Evolutionary conservation across 2,329 filamentous ascomycete genomes (phyloP), one percentile per base, ranked within the genome.

Genomic region (Aciculosporium take): DNA sequence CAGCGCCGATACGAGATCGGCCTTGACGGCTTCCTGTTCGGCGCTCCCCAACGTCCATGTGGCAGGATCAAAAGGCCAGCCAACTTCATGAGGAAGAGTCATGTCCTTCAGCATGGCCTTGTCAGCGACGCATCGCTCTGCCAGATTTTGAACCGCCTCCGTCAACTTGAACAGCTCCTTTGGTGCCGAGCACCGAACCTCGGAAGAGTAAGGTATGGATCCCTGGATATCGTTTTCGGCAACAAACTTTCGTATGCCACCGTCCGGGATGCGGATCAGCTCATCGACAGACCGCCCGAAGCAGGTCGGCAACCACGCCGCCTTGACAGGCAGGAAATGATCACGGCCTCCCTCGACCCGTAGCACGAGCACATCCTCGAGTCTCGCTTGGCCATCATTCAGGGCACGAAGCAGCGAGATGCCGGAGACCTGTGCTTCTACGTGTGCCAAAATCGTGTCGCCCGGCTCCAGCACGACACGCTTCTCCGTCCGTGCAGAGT

Each of bases 311-410:
- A 81, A 65, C 89, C 91, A 98, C 1, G 63, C 66, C 0, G 75
- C 91, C 20, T 74, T 78, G 0, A 94, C 68, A 0, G 87, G 81
- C 30, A 98, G 76, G 56, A 98, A 98, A 55, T 96, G 84, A 52
- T 98, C 91, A 37, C 87, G 74, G 1, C 93, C 93, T 40, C 81
- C 76, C 9, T 77, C 71, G 5, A 98, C 84, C 1, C 87, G 79
- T 7, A 98, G 69, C 2, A 98, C 81, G 7, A 98, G 67, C 3
- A 98, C 79, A 48, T 96, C 87, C 47, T 96, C 89, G 0, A 98
- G 65, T 7, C 65, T 66, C 4, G 67, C 57, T 2, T 69, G 66
- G 13, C 74, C 76, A 41, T 81, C 69, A 49, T 96, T 96, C 29
- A 98, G 68, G 2, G 70, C 64, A 15, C 74, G 76, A 0, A 85